phyloP scores from a whole-genome alignment of 805 yeast genomes.

The Suhomyces tanzawaensis region DNA sequence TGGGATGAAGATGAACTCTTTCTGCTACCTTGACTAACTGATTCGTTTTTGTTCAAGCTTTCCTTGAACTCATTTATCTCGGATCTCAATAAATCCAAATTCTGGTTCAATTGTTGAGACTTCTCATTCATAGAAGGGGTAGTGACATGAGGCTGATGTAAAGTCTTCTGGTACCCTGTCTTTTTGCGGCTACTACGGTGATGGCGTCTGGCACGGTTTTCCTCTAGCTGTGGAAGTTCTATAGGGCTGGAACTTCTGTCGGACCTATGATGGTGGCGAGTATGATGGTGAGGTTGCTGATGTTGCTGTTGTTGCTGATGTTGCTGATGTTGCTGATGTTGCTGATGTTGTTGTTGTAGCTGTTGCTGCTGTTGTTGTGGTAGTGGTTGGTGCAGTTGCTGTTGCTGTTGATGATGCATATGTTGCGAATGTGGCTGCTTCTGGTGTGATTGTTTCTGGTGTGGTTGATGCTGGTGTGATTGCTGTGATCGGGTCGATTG shows the following conservation, averaged over 20 bases:
- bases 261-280: slow-evolving; percentile 1
- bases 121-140: slow-evolving; percentile 18
- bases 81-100: slow-evolving; percentile 37
- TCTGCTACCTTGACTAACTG: neutral
- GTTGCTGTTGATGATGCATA: slow-evolving; percentile 1
- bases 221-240: neutral
- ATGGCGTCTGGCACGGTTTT: slow-evolving; percentile 7
- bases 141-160: slow-evolving; percentile 10
- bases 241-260: neutral
- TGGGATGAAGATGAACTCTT: neutral
- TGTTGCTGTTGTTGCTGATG: slow-evolving; percentile 1
- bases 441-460: slow-evolving; percentile 1
- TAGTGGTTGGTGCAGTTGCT: no score
- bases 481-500: slow-evolving; percentile 1
- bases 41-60: slow-evolving; percentile 31
- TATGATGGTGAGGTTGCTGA: neutral
- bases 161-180: slow-evolving; percentile 1
- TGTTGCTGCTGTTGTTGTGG: neutral
- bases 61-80: slow-evolving; percentile 47
- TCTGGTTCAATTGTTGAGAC: slow-evolving; percentile 38
- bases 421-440: slow-evolving; percentile 1
- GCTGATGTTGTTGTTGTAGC: neutral
- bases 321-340: slow-evolving; percentile 4
- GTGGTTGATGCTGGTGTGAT: slow-evolving; percentile 5
- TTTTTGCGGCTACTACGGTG: slow-evolving; percentile 4